Evolutionary conservation across 768 basidiomycete species (phyloP), one percentile per base, ranked within the genome.

Genomic region (Roridomyces roridus): DNA sequence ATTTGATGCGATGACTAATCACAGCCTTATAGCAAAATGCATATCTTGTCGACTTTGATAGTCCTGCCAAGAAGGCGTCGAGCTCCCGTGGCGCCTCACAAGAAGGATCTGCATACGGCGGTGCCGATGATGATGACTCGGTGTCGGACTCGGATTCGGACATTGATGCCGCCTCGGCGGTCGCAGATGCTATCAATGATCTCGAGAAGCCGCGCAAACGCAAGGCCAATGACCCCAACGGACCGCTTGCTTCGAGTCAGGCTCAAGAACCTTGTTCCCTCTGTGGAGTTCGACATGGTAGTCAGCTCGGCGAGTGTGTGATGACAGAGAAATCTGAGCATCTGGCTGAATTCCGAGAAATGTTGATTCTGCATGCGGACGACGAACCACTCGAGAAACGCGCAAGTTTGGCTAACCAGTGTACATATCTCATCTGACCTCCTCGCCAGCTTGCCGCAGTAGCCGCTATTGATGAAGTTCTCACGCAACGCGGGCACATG

Each of bases 251-350:
- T 36, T 42, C 66, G 21, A 61, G 64, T 20, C 63, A 63, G 35
- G 67, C 35, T 28, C 53, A 12, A 31, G 62, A 65, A 29, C 47
- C 53, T 12, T 93, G 91, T 67, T 84, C 87, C 10, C 73, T 94
- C 18, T 94, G 91, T 68, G 83, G 82, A 34, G 63, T 57, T 17
- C 62, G 54, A 10, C 89, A 91, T 63, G 81, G 74, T 15, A 70
- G 71, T 43, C 78, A 79, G 25, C 61, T 64, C 10, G 74, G 74
- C 24, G 65, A 77, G 51, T 93, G 91, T 65, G 67, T 66, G 21
- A 90, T 93, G 91, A 84, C 82, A 7, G 79, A 86, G 21, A 77
- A 73, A 46, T 84, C 88, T 17, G 79, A 84, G 52, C 84, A 91
- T 67, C 76, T 93, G 20, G 81, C 83, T 12, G 85, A 89, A 63